Conservation (phyloP, 2,329 filamentous ascomycete species). For the Huntiella savannae region DNA sequence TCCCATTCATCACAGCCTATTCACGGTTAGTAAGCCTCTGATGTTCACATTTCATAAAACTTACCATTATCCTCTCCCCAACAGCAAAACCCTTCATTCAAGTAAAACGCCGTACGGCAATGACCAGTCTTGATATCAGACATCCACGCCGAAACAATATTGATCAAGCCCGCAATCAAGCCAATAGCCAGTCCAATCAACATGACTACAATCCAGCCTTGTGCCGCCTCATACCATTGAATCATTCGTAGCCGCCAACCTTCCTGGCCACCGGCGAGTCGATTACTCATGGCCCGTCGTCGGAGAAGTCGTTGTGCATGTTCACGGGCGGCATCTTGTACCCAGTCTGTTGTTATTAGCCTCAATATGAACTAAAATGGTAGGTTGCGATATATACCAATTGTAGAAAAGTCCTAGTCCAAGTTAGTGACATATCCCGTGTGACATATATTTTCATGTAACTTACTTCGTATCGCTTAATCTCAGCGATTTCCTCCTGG, state of each 20-base stretch:
- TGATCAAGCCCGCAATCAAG: constrained; percentile 77
- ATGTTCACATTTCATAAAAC: constrained; percentile 9
- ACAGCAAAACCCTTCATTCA: constrained; percentile 95
- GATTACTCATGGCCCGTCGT: constrained; percentile 48
- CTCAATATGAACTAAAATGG: not conserved
- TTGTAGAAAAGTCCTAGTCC: constrained; percentile 71
- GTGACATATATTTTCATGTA: constrained; percentile 9
- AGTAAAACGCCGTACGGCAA: constrained; percentile 85
- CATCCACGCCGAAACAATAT: constrained; percentile 93
- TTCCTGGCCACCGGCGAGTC: constrained; percentile 46
- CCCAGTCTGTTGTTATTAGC: constrained; percentile 49
- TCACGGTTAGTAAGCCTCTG: not conserved
- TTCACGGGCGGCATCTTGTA: constrained; percentile 87
- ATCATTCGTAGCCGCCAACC: constrained; percentile 67
- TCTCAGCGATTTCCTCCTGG: constrained; percentile 85
- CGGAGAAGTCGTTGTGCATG: constrained; percentile 62
- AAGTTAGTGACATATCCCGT: not conserved
- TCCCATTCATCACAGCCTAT: constrained; percentile 75
- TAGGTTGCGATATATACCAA: constrained; percentile 32
- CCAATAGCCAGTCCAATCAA: constrained; percentile 86
- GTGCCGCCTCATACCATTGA: constrained; percentile 85
- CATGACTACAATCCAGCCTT: constrained; percentile 95
- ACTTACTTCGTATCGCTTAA: constrained; percentile 77
- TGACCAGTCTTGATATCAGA: constrained; percentile 92
- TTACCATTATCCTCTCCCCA: constrained; percentile 79